Evolutionary conservation across 148 eudicot genomes (phyloP), one percentile per base, ranked within the genome.

Genomic region (Gaultheria prostrata): DNA sequence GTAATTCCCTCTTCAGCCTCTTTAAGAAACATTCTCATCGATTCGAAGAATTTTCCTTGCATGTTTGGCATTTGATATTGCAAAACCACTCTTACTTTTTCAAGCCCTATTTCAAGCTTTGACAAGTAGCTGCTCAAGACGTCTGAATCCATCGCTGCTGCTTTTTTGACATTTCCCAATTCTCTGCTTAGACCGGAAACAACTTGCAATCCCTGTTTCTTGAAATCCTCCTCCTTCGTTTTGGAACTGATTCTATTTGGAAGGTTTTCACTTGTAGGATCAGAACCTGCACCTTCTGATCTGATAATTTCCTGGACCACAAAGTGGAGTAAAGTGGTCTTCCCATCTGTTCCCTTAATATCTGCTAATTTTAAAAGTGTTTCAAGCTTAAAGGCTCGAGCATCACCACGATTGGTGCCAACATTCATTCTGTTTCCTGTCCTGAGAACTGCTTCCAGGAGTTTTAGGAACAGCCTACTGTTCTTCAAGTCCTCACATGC

Each of bases 401-500:
- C 99, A 85, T 90, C 98, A 50, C 99, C 99, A 33, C 99, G 97
- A 71, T 93, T 95, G 50, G 99, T 97, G 53, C 99, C 99, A 30
- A 90, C 99, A 79, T 97, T 97, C 99, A 97, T 97, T 80, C 99
- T 91, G 86, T 97, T 97, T 59, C 99, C 99, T 82, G 99, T 91
- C 88, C 91, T 90, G 28, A 97, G 92, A 84, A 97, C 98, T 69
- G 99, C 99, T 91, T 97, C 99, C 6, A 97, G 94, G 79, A 97
- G 98, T 85, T 93, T 97, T 26, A 97, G 93, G 89, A 97, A 93
- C 80, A 91, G 88, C 67, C 94, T 91, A 86, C 99, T 95, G 82
- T 88, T 92, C 89, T 92, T 94, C 87, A 97, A 74, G 84, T 97
- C 98, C 78, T 88, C 90, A 86, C 97, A 88, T 72, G 99, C 99